Percentiles rank a stretch among this genome's conserved stretches.
phyloP scores from a whole-genome alignment of 805 yeast genomes.

The Wickerhamiella dianesei region DNA sequence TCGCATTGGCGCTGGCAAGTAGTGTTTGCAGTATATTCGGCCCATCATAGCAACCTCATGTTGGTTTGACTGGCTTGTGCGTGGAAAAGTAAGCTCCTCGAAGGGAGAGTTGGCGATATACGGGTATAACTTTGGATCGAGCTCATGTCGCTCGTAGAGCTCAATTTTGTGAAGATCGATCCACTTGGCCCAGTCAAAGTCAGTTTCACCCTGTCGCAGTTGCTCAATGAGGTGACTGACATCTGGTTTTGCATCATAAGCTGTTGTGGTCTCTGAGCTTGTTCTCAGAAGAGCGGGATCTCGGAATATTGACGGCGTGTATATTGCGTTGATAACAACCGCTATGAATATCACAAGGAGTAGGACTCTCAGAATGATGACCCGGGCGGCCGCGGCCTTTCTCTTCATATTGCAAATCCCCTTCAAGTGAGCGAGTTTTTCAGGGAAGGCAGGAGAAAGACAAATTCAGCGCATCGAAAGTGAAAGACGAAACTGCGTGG shows the following conservation, averaged over 20 bases:
- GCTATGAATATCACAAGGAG: not conserved
- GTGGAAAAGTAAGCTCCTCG: constrained; percentile 7
- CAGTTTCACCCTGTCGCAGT: constrained; percentile 5
- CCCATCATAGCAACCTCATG: constrained; percentile 16
- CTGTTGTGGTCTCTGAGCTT: not conserved
- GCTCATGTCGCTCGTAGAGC: constrained; percentile 7
- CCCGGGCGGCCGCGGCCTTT: not conserved
- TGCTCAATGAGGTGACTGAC: constrained; percentile 3
- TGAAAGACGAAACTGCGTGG: too few species aligned
- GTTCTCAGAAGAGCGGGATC: too few species aligned
- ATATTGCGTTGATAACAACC: not conserved
- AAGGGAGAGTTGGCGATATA: not conserved
- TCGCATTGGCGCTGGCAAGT: constrained; percentile 13
- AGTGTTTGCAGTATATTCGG: constrained; percentile 10
- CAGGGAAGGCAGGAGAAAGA: too few species aligned
- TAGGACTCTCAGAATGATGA: not conserved
- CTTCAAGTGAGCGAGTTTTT: too few species aligned
- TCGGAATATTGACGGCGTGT: not conserved
- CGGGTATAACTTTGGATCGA: constrained; percentile 12
- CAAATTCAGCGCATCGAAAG: too few species aligned
- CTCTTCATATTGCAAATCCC: not conserved
- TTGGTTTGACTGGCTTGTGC: constrained; percentile 4
- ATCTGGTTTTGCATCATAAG: constrained; percentile 5
- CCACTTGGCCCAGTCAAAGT: constrained; percentile 23
- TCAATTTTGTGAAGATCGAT: constrained; percentile 17